Conservation (phyloP, 441 rosid genomes). For the Erodium texanum region DNA sequence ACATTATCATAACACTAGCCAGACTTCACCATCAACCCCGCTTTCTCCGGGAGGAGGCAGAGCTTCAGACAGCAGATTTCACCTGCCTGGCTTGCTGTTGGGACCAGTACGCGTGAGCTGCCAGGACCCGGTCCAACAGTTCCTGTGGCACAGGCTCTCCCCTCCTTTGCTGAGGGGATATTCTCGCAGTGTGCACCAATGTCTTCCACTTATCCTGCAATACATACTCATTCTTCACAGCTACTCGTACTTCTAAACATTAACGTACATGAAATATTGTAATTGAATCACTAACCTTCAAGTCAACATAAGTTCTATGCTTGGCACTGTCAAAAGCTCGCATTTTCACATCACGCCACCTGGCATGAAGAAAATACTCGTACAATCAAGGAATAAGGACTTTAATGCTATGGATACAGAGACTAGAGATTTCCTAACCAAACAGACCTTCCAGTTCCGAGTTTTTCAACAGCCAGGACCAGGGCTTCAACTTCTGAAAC, state of each 20-base stretch:
- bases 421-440: neutral
- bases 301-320: slow-evolving; percentile 93
- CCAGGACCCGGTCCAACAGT: slow-evolving; percentile 74
- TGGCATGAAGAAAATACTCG: slow-evolving; percentile 17
- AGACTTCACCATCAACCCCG: too few species aligned
- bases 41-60: too few species aligned
- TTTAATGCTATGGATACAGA: neutral
- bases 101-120: slow-evolving; percentile 85
- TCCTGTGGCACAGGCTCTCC: slow-evolving; percentile 98
- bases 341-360: slow-evolving; percentile 95
- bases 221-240: too few species aligned
- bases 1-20: slow-evolving; percentile 6
- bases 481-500: slow-evolving; percentile 98
- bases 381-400: neutral
- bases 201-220: slow-evolving; percentile 97
- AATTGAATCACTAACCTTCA: slow-evolving; percentile 44
- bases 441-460: slow-evolving; percentile 91
- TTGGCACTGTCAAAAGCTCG: slow-evolving; percentile 82
- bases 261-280: too few species aligned
- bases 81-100: slow-evolving; percentile 59
- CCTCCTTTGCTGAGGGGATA: slow-evolving; percentile 95
- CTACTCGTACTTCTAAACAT: too few species aligned
- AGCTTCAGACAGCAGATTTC: slow-evolving; percentile 12
- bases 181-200: slow-evolving; percentile 89
- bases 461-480: slow-evolving; percentile 93